These are phyloP conservation scores for Aspergillus campestris DNA, from an alignment of 495 filamentous ascomycete genomes.

Conservation along the genomic window DNA sequence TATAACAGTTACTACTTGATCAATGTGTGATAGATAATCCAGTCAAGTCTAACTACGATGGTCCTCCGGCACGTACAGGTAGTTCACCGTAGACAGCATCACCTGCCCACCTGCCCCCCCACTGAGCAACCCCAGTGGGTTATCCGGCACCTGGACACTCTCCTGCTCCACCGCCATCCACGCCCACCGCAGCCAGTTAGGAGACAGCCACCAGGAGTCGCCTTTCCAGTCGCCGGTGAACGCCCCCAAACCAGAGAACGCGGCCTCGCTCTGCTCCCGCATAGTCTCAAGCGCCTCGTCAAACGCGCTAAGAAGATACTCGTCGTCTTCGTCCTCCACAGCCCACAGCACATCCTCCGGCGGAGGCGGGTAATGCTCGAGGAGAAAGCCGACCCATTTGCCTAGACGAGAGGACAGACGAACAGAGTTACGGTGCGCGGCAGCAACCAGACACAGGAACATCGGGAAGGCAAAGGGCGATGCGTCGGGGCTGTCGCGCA, in stretches of 20 bases:
- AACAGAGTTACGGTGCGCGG: constrained; percentile 1
- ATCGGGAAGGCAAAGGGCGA: constrained; percentile 20
- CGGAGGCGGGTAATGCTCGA: constrained; percentile 27
- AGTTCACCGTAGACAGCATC: constrained; percentile 27
- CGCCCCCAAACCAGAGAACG: constrained; percentile 7
- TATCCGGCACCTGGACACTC: constrained; percentile 29
- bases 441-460: constrained; percentile 17
- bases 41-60: too few relatives aligned
- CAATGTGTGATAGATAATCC: too few relatives aligned
- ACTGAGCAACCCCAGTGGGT: constrained; percentile 27
- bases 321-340: constrained; percentile 23
- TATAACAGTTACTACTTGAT: too few relatives aligned
- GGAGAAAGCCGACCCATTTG: constrained; percentile 30
- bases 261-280: constrained; percentile 3
- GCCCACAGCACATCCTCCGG: constrained; percentile 20
- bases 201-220: constrained; percentile 30
- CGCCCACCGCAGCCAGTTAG: constrained; percentile 36
- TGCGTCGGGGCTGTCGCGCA: constrained; percentile 8
- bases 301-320: constrained; percentile 15
- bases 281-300: constrained; percentile 14
- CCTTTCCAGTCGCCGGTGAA: constrained; percentile 12
- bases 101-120: constrained; percentile 7
- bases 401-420: constrained; percentile 22
- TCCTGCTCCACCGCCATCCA: constrained; percentile 33
- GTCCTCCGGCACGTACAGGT: constrained; percentile 34